Evolutionary conservation across 106 monocot genomes (phyloP).

Genomic region (Phalaenopsis equestris): DNA sequence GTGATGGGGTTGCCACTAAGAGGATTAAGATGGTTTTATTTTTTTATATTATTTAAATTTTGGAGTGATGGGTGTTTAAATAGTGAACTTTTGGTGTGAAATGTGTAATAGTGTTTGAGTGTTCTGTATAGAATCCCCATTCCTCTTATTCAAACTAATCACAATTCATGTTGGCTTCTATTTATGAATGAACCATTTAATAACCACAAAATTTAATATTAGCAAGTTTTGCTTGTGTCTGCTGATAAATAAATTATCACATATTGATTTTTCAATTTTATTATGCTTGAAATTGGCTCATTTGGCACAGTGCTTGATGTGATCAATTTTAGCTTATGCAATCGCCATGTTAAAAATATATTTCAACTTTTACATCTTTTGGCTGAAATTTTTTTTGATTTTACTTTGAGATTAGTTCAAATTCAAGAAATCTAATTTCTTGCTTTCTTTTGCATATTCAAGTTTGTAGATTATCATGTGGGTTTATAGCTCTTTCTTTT

Average conservation of each 20-base stretch:
- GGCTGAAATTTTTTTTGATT: not conserved
- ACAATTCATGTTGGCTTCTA: too few relatives aligned
- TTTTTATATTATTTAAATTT: too few relatives aligned
- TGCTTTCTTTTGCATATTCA: not conserved
- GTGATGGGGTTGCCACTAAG: too few relatives aligned
- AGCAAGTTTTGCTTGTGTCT: not conserved
- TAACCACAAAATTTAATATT: not conserved
- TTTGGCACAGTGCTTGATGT: not conserved
- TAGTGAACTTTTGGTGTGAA: too few relatives aligned
- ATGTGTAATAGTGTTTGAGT: too few relatives aligned
- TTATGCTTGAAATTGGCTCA: not conserved
- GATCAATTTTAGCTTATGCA: not conserved
- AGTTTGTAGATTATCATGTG: not conserved
- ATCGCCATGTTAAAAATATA: not conserved
- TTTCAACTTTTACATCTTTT: not conserved
- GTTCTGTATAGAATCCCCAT: too few relatives aligned
- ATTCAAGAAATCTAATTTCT: not conserved
- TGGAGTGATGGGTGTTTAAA: too few relatives aligned
- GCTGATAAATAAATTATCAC: not conserved
- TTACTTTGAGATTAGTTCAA: not conserved
- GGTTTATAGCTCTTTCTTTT: not conserved
- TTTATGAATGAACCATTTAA: too few relatives aligned
- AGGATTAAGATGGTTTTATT: too few relatives aligned
- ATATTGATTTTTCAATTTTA: not conserved
- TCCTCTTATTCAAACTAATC: not conserved